Evolutionary conservation across 176 grass and related monocot genomes (phyloP), one percentile per base, ranked within the genome.

Genomic region (Panicum miliaceum): DNA sequence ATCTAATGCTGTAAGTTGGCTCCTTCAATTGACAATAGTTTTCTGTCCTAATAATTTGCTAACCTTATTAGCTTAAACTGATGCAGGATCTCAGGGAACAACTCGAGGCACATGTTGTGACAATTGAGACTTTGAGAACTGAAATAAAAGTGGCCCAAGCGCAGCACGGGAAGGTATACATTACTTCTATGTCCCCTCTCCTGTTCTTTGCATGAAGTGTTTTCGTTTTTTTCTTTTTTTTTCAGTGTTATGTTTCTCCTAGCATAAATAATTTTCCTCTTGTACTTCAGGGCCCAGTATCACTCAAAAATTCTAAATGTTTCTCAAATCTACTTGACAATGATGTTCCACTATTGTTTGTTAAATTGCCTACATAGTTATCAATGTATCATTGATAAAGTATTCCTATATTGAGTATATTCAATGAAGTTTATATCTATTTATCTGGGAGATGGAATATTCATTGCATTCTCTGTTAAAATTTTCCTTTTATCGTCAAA

Each of bases 31-130:
- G 45, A 12, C 10, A 48, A 54, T 83, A 74, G 20, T 54, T 82
- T 46, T 34, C 22, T 45, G 3, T n/a, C 77, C 3, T 83, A 26
- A 15, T n/a, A 65, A 27, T 76, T 48, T 77, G 20, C 45, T 77
- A 32, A 73, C 52, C 77, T 84, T 78, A 76, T 48, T 61, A 60
- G 52, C 78, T 76, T 71, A 81, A 79, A 83, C 69, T 32, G 7
- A 38, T 89, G 34, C 85, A 99, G 96, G 96, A 99, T 34, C 93
- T 99, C 42, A 99, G 96, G 91, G 93, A 99, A 89, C 89, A 92
- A 88, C 63, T 99, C 74, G 89, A 94, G 79, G 94, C 78, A 22
- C 89, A 99, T 91, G 96, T 94, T 87, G 75, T 81, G 13, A 96
- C 96, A 70, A 91, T 99, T 68, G 91, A 99, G 84, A 92, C 64